phyloP scores from a whole-genome alignment of 495 filamentous ascomycete genomes.

The Amniculicola lignicola region DNA sequence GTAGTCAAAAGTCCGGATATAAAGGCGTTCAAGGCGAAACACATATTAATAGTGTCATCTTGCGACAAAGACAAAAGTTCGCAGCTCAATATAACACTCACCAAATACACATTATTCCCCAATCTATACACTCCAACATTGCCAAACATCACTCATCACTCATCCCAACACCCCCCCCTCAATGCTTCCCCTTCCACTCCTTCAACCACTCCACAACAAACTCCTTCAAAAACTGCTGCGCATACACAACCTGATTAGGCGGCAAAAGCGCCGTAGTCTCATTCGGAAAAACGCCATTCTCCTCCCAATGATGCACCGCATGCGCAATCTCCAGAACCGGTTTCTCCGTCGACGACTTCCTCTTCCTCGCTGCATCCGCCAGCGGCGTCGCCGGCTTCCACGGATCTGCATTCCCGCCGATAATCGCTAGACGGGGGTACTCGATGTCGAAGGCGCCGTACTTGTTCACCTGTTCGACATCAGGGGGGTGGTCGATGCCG shows the following conservation, averaged over 20 bases:
- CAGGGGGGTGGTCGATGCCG: conserved; percentile 57
- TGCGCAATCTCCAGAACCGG: conserved; percentile 63
- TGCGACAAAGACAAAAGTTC: too few relatives aligned
- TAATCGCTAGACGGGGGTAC: conserved; percentile 61
- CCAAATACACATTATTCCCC: too few relatives aligned
- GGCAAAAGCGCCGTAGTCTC: conserved; percentile 54
- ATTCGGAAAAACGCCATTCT: conserved; percentile 64
- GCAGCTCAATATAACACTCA: too few relatives aligned
- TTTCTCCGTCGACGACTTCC: conserved; percentile 54
- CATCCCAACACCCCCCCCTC: too few relatives aligned
- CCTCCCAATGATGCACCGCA: conserved; percentile 69
- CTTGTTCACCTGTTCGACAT: conserved; percentile 60
- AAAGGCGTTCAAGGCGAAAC: too few relatives aligned
- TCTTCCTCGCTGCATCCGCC: conserved; percentile 44
- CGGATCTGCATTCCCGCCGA: conserved; percentile 68
- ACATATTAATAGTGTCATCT: too few relatives aligned
- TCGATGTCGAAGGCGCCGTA: conserved; percentile 65
- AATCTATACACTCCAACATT: too few relatives aligned
- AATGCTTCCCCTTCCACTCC: too few relatives aligned
- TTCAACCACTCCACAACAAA: conserved; percentile 67
- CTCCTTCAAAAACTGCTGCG: conserved; percentile 52
- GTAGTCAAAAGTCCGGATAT: too few relatives aligned
- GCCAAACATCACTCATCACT: too few relatives aligned
- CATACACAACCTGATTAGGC: conserved; percentile 51
- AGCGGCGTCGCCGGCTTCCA: conserved; percentile 68